Percentiles rank a stretch among this genome's conserved stretches.
Conservation (phyloP, 495 filamentous ascomycete genomes). For the Penicillium antarcticum region DNA sequence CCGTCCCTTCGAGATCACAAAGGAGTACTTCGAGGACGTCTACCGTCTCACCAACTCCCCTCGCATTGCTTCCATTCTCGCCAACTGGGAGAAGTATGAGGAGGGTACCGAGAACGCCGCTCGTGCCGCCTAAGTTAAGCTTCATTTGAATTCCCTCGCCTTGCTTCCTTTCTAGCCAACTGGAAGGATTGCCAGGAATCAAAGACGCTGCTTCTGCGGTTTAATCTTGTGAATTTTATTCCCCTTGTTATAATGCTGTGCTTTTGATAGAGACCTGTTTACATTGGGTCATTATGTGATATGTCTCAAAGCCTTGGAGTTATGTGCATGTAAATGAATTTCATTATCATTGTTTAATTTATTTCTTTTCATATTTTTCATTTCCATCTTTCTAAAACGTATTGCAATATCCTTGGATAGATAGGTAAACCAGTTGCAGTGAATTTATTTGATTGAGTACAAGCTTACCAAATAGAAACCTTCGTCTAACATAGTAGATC, state of each 20-base stretch:
- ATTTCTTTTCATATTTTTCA: neutral
- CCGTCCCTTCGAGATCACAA: constrained; percentile 88
- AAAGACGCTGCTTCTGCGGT: neutral
- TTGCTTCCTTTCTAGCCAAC: too few species aligned
- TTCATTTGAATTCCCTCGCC: too few species aligned
- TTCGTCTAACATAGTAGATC: too few species aligned
- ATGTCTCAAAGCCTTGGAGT: constrained; percentile 18
- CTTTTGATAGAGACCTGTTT: constrained; percentile 23
- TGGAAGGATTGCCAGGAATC: too few species aligned
- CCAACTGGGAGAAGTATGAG: constrained; percentile 76
- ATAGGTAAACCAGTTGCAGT: too few species aligned
- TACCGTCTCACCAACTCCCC: constrained; percentile 91
- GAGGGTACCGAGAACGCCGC: constrained; percentile 34
- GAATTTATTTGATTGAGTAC: too few species aligned
- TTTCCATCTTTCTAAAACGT: too few species aligned
- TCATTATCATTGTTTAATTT: neutral
- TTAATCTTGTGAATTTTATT: constrained; percentile 17
- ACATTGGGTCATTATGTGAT: constrained; percentile 28
- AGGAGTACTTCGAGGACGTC: constrained; percentile 99
- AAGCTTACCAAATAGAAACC: too few species aligned
- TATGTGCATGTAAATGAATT: constrained; percentile 8
- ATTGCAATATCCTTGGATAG: too few species aligned
- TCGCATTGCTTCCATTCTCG: constrained; percentile 83
- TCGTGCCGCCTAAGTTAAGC: constrained; percentile 5
- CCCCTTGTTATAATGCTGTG: constrained; percentile 18